These are phyloP conservation scores for Blastocystis sp. DNA, from an alignment of 352 stramenopile species.

Conservation along the genomic window DNA sequence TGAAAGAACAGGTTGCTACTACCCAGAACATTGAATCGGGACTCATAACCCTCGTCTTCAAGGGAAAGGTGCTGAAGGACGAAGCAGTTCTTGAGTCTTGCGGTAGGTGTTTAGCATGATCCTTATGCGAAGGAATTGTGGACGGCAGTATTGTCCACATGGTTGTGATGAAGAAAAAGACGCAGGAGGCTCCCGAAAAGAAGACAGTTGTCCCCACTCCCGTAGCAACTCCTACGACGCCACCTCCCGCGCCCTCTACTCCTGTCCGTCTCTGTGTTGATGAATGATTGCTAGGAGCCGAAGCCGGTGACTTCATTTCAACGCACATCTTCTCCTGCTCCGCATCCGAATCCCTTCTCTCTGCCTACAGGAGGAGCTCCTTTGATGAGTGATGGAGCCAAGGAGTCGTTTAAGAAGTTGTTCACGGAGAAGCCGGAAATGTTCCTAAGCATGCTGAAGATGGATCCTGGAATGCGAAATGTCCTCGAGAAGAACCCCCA, in stretches of 20 bases:
- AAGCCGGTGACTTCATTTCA: not conserved
- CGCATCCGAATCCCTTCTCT: not conserved
- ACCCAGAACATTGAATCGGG: not conserved
- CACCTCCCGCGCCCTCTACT: not conserved
- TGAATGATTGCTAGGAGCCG: not conserved
- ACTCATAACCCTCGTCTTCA: constrained; percentile 41
- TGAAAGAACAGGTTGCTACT: not conserved
- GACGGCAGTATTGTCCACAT: constrained; percentile 49
- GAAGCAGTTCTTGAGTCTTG: not conserved
- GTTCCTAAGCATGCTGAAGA: constrained; percentile 21
- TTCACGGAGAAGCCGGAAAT: constrained; percentile 22
- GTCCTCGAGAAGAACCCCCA: constrained; percentile 49
- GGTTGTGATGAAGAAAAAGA: constrained; percentile 51
- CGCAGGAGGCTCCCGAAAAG: not conserved
- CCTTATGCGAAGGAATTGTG: not conserved
- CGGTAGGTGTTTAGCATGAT: not conserved
- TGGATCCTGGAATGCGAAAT: constrained; percentile 32
- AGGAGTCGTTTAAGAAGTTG: not conserved
- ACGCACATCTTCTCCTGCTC: not conserved
- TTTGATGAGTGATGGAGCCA: not conserved
- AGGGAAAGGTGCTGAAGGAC: constrained; percentile 41
- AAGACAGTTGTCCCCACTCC: not conserved
- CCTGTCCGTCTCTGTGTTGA: not conserved
- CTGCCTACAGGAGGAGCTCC: not conserved
- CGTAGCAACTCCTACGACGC: not conserved